Evolutionary conservation across 2,329 filamentous ascomycete genomes (phyloP).

Genomic region (Trichoderma koningiopsis): DNA sequence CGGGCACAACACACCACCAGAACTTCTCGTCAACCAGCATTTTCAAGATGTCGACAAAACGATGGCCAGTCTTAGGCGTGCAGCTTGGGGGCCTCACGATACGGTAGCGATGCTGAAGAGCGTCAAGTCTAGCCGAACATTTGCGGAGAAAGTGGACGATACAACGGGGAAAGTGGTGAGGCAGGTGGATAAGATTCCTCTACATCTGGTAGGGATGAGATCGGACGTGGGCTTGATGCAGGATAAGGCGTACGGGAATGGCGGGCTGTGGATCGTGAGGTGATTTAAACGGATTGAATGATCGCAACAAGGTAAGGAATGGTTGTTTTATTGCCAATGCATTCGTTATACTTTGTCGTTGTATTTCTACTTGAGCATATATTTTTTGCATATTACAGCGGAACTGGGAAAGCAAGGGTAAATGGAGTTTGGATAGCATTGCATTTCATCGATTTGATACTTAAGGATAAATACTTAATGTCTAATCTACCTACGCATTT

Average conservation of each 20-base stretch:
- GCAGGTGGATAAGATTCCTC: slow-evolving; percentile 58
- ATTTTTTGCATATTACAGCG: not conserved
- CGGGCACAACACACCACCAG: slow-evolving; percentile 9
- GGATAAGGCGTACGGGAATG: slow-evolving; percentile 53
- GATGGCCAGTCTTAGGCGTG: slow-evolving; percentile 50
- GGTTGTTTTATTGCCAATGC: not conserved
- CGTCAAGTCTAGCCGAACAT: slow-evolving; percentile 45
- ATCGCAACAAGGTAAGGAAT: too few relatives aligned
- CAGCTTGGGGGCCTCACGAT: slow-evolving; percentile 48
- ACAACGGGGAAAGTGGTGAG: slow-evolving; percentile 54
- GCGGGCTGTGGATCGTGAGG: slow-evolving; percentile 51
- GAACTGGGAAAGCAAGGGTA: not conserved
- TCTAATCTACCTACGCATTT: not conserved
- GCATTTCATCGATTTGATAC: not conserved
- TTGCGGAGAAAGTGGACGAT: slow-evolving; percentile 51
- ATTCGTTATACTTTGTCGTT: not conserved
- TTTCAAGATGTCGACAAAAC: slow-evolving; percentile 47
- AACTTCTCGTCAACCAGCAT: slow-evolving; percentile 37
- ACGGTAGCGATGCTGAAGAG: slow-evolving; percentile 44
- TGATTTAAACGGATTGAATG: slow-evolving; percentile 14
- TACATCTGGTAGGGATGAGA: slow-evolving; percentile 62
- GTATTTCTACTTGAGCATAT: not conserved
- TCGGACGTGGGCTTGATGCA: slow-evolving; percentile 49
- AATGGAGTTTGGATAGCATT: not conserved
- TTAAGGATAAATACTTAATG: not conserved